Base-by-base conservation (phyloP, 192 early-diverging fungal genomes). In the Funneliformis mosseae region DNA sequence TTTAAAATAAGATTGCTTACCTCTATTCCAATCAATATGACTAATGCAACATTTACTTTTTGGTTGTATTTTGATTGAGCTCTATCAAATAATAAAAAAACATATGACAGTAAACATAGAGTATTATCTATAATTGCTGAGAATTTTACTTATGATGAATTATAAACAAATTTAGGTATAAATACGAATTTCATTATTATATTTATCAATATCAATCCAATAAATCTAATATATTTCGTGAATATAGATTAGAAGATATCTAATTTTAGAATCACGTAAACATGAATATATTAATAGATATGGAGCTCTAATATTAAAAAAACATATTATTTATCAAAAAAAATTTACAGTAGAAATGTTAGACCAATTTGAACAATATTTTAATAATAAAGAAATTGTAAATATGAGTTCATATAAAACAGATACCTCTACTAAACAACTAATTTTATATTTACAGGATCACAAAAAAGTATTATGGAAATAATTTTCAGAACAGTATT, bases 341-440 rank as follows among this genome's bases (percentile, higher is more conserved):
- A 69, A 39, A 69, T 42, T 69, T 16, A 69, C 67, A 8, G 28
- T 8, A 3, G 39, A 69, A 69, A 27, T 39, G 38, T 11, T 38
- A 42, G 8, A 69, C 4, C 39, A 69, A 39, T 69, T 69, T 69
- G 67, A 69, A 11, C 7, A 14, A 8, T 69, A 42, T 69, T 69
- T 69, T 39, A 5, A 3, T 3, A 21, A 38, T 25, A 69, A 69
- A 69, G 67, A 38, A 69, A 11, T 16, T 41, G 39, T 69, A 9
- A 69, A 42, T 5, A 69, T 69, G 67, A 41, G 38, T 41, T 69
- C 38, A 18, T 69, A 69, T 12, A 69, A 69, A 69, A 69, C 67
- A 39, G 67, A 69, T 18, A 69, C 28, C 11, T 21, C 28, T 39
- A 69, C 38, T 42, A 16, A 16, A 38, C 23, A 25, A 69, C 67